Base-by-base conservation (phyloP, 768 basidiomycete genomes). In the Pleurotus cornucopiae region DNA sequence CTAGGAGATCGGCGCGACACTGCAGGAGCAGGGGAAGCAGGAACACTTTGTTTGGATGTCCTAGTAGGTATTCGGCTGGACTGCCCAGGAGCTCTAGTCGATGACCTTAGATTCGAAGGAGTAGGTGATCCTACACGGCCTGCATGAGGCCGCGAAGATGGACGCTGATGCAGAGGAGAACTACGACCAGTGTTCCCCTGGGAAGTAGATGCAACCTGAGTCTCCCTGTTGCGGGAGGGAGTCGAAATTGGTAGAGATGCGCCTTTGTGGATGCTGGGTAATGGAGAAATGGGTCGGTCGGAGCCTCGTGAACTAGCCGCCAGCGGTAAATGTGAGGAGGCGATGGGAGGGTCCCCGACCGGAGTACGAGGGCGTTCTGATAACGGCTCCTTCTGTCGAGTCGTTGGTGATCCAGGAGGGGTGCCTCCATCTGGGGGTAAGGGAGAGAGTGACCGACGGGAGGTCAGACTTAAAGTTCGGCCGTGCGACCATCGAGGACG, bases 401-500 rank as follows among this genome's bases (percentile, higher is more conserved):
- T 53, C 4, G 57, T 40, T 7, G 57, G 54, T 14, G 39, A 46
- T 14, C 56, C 46, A 53, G 54, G 59, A 9, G 55, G 45, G 12
- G 45, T 46, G 43, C 45, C 55, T 12, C 26, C 23, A 5, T 51
- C 55, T 20, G 61, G 52, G 16, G 55, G 38, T 21, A 55, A 30
- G 14, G 57, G 58, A n/a, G 62, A 58, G 18, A 54, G 59, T 58
- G 61, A 57, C 34, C 55, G 26, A 43, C 26, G 25, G 14, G 46
- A 52, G 40, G 55, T 25, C 25, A 44, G 34, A 55, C 46, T 23
- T 26, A 38, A 38, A 37, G 44, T 57, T 52, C 52, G 9, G 38
- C 37, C 37, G 20, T 58, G 53, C 49, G 66, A 67, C 85, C 85
- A 86, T 49, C 73, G 76, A 5, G 82, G 84, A 38, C 75, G 79